Evolutionary conservation across 352 stramenopile species (phyloP), one percentile per base, ranked within the genome.

Genomic region (Globisporangium mamillatum): DNA sequence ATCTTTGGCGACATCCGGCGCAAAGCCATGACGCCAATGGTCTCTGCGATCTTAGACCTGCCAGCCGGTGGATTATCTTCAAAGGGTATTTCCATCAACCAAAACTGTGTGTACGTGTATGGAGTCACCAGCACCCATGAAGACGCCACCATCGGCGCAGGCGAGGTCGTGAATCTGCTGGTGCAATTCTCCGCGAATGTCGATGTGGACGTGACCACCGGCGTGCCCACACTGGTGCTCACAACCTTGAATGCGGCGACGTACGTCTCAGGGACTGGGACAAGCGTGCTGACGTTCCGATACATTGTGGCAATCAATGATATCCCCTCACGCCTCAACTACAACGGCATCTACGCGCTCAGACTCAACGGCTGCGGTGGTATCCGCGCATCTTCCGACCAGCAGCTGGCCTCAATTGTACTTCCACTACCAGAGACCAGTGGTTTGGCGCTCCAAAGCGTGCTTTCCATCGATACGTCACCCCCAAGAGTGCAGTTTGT

Each of bases 121-220:
- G 34, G 66, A 9, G 73, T 93, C 3, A 73, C 66, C 6, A 87
- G 73, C 2, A 69, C 73, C 0, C 80, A 88, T 38, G 84, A 87
- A 73, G 78, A 88, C 52, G 83, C 66, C 8, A 87, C 67, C 0
- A 78, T 75, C 10, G 86, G 81, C 1, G 75, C 78, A 36, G 87
- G 87, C 1, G 84, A 94, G 54, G 68, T 79, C 12, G 72, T 94
- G n/a, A 69, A 85, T n/a, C 62, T 94, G 18, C n/a, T 74, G 0
- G 68, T 93, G 0, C 48, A 59, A 0, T 93, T 85, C 59, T 90
- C 74, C 18, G 75, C 64, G 4, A 70, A 57, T 1, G 84, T 94
- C 1, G 60, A 82, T 18, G 77, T 94, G 0, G 68, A 80, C 14
- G 58, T 62, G 10, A 22, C 67, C 0, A 68, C 73, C 1, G 82